Base-by-base conservation (phyloP, 768 basidiomycete species). In the Hebeloma cylindrosporum region DNA sequence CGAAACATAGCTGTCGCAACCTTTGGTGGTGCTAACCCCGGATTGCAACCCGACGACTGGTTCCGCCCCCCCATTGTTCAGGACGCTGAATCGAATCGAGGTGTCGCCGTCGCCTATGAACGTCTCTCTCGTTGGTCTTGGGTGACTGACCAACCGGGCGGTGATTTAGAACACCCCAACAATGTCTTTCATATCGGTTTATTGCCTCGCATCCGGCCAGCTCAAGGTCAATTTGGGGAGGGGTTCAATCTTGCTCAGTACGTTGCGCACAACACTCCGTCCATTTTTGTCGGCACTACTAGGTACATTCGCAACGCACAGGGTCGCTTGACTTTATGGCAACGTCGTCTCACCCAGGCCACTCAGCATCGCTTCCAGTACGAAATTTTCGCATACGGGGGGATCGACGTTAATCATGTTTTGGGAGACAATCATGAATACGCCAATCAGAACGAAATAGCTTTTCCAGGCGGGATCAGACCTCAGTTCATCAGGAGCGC, bases 241-340 rank as follows among this genome's bases (percentile, higher is more conserved):
- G 39, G 11, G 5, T 40, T 40, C 22, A 40, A 40, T 16, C 39
- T 40, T 7, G 7, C 23, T 7, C 17, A 7, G 10, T 40, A 2
- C 39, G n/a, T 40, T 5, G 23, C 22, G 13, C 3, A 8, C 1
- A 40, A 40, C 39, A 16, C 17, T 9, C 21, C 21, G 4, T 40
- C 39, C 4, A 40, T 40, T 9, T 40, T 40, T 14, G 39, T 40
- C 22, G 16, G 39, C 39, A 40, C 39, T n/a, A 28, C 20, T 10
- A 21, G 16, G 18, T 25, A 20, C 7, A 25, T 10, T 26, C 4
- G 22, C 22, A 4, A 14, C 22, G 39, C 7, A 11, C 5, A 5
- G 5, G 14, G 9, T 14, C 2, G 5, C 22, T 26, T 40, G 22
- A 6, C 5, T 14, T 7, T 21, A 4, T 40, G 39, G 39, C 5